These are phyloP conservation scores for Fusarium sambucinum DNA, from an alignment of 2,329 filamentous ascomycete species.

Conservation along the genomic window DNA sequence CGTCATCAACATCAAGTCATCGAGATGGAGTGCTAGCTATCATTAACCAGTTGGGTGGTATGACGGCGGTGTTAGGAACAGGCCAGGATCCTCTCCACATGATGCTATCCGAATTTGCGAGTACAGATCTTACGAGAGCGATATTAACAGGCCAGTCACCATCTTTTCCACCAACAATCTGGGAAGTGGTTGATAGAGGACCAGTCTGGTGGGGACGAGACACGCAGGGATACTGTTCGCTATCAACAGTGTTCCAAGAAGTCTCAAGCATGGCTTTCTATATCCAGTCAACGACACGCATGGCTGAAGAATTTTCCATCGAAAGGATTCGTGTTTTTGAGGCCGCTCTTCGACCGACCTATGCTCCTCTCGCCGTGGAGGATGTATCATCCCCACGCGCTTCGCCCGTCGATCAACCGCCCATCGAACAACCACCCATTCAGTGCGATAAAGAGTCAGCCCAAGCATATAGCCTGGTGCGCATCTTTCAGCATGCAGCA, in stretches of 20 bases:
- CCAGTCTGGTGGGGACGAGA: conserved; percentile 59
- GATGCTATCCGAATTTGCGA: conserved; percentile 59
- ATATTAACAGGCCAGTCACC: conserved; percentile 55
- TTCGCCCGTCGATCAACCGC: neutral
- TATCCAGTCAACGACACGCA: conserved; percentile 35
- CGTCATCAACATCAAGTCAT: conserved; percentile 53
- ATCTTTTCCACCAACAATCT: conserved; percentile 54
- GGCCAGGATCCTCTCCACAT: conserved; percentile 52
- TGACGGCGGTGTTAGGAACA: conserved; percentile 41
- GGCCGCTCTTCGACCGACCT: conserved; percentile 43
- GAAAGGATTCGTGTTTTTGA: conserved; percentile 48
- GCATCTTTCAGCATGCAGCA: conserved; percentile 56
- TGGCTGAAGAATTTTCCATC: conserved; percentile 46
- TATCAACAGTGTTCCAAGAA: conserved; percentile 53
- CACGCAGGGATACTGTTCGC: conserved; percentile 51
- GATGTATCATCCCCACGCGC: conserved; percentile 23
- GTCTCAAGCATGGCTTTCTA: conserved; percentile 50
- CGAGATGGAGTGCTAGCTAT: conserved; percentile 54
- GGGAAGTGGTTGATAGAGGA: conserved; percentile 55
- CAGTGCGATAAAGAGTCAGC: conserved; percentile 49
- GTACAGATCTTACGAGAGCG: conserved; percentile 58
- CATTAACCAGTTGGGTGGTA: conserved; percentile 50
- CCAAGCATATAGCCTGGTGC: conserved; percentile 53
- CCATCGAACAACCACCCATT: neutral
- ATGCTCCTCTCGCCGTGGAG: conserved; percentile 46